Evolutionary conservation across 192 early-diverging fungal genomes (phyloP).

Genomic region (Chytriomyces sp.): DNA sequence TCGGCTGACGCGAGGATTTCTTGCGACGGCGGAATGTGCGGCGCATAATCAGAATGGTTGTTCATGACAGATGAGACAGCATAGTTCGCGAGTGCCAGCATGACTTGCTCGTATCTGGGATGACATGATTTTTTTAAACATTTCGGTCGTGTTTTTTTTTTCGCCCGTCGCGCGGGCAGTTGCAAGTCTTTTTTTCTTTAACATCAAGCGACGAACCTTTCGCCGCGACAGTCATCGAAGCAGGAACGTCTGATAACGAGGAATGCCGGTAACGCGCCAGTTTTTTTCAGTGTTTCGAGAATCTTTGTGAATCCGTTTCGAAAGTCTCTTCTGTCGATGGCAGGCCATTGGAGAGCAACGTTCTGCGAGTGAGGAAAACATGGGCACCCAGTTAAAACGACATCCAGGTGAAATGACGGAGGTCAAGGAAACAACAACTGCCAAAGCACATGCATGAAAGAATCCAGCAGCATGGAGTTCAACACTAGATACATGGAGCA

Average conservation of each 20-base stretch:
- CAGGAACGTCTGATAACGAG: constrained; percentile 31
- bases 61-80: constrained; percentile 31
- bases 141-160: too few relatives aligned
- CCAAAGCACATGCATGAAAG: neutral
- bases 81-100: constrained; percentile 43
- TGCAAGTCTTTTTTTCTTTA: neutral
- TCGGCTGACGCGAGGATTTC: neutral
- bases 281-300: constrained; percentile 47
- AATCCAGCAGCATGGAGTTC: neutral
- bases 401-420: too few relatives aligned
- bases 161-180: too few relatives aligned
- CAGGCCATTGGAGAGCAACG: constrained; percentile 25
- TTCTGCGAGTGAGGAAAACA: too few relatives aligned
- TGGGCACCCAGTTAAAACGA: too few relatives aligned
- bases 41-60: neutral
- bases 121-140: neutral
- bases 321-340: constrained; percentile 44
- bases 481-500: neutral
- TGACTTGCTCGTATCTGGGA: constrained; percentile 39
- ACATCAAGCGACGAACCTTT: constrained; percentile 28
- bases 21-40: neutral
- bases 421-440: neutral
- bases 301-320: constrained; percentile 31
- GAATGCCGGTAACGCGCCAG: constrained; percentile 37
- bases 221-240: constrained; percentile 49